A percentile compares a stretch with the other conserved stretches of the same genome.
phyloP scores from a whole-genome alignment of 2,329 filamentous ascomycete genomes.

The Dendrostoma leiphaemia region DNA sequence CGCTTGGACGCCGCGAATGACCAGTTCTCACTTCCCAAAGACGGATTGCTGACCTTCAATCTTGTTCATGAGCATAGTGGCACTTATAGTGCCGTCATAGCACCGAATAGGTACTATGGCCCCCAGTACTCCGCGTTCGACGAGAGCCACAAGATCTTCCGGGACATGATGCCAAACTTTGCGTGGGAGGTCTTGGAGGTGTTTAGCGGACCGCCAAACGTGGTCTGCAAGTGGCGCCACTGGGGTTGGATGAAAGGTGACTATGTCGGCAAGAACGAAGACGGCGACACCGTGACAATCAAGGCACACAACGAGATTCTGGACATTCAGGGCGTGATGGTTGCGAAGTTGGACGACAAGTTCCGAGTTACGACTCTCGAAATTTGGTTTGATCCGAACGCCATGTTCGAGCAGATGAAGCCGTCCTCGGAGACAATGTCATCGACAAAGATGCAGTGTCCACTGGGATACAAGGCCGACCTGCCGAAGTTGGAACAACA shows the following conservation, averaged over 20 bases:
- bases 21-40: not conserved
- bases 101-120: slow-evolving; percentile 62
- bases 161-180: slow-evolving; percentile 71
- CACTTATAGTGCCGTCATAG: slow-evolving; percentile 68
- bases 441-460: slow-evolving; percentile 14
- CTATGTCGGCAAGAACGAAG: slow-evolving; percentile 64
- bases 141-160: slow-evolving; percentile 67
- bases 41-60: slow-evolving; percentile 1
- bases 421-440: slow-evolving; percentile 16
- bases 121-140: slow-evolving; percentile 60
- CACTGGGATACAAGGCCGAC: slow-evolving; percentile 13
- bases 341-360: slow-evolving; percentile 60
- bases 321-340: slow-evolving; percentile 62
- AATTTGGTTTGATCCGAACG: slow-evolving; percentile 18
- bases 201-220: slow-evolving; percentile 61
- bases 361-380: slow-evolving; percentile 42
- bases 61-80: slow-evolving; percentile 7
- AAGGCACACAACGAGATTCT: slow-evolving; percentile 60
- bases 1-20: not conserved
- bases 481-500: not conserved
- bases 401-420: slow-evolving; percentile 19
- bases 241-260: slow-evolving; percentile 68
- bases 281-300: slow-evolving; percentile 59
- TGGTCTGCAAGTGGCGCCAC: slow-evolving; percentile 65
- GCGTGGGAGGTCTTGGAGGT: slow-evolving; percentile 71